A percentile compares a stretch with the other conserved stretches of the same genome.
These are phyloP conservation scores for Aureobasidium sp. DNA, from an alignment of 2,329 filamentous ascomycete genomes.

Conservation along the genomic window DNA sequence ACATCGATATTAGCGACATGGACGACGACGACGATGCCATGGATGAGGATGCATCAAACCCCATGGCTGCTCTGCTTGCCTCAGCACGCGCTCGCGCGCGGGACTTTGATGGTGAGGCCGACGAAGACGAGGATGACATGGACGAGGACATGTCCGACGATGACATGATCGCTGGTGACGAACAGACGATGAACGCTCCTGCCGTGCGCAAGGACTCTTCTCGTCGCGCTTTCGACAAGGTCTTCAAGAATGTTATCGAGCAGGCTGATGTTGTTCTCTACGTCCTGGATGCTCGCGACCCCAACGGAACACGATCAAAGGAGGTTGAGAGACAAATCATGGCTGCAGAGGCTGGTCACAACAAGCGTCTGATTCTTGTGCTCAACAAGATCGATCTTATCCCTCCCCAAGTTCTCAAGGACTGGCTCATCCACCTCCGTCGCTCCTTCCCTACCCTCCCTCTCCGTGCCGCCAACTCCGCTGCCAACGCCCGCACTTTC, in stretches of 20 bases:
- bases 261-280: constrained; percentile 87
- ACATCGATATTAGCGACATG: constrained; percentile 48
- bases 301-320: constrained; percentile 80
- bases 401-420: constrained; percentile 71
- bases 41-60: constrained; percentile 65
- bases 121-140: constrained; percentile 52
- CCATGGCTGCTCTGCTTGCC: constrained; percentile 84
- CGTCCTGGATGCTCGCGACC: constrained; percentile 85
- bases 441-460: constrained; percentile 88
- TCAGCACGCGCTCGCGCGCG: constrained; percentile 73
- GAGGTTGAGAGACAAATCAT: constrained; percentile 88
- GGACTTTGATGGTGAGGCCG: constrained; percentile 59
- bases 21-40: constrained; percentile 51
- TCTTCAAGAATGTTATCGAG: constrained; percentile 89
- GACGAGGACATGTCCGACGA: constrained; percentile 41
- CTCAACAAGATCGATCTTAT: constrained; percentile 95
- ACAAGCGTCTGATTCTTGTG: constrained; percentile 82
- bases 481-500: constrained; percentile 81
- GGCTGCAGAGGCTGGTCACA: constrained; percentile 66
- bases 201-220: constrained; percentile 52
- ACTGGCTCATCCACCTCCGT: constrained; percentile 77
- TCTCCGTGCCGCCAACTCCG: constrained; percentile 73
- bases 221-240: constrained; percentile 84
- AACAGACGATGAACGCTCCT: constrained; percentile 28
- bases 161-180: constrained; percentile 40